A percentile compares a stretch with the other conserved stretches of the same genome.
These are phyloP conservation scores for Endocladia muricata DNA, from an alignment of 31 red algal species.

Conservation along the genomic window DNA sequence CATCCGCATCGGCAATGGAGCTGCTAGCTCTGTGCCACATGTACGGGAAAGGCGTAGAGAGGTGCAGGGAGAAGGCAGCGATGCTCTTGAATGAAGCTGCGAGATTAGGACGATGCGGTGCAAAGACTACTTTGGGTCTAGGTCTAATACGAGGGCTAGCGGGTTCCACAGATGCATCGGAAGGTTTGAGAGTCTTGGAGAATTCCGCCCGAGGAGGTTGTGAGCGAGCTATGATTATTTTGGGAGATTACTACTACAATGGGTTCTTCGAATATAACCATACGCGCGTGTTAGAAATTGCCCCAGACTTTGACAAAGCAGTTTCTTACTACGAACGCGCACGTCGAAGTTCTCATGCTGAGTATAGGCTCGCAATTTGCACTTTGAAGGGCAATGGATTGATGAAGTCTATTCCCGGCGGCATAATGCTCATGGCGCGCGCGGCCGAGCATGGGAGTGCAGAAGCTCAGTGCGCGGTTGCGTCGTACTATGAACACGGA, in stretches of 20 bases:
- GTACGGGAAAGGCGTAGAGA: not conserved
- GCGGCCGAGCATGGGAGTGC: conserved; percentile 24
- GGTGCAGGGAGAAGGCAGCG: not conserved
- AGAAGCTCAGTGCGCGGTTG: conserved; percentile 14
- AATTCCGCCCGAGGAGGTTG: conserved; percentile 21
- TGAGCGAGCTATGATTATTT: not conserved
- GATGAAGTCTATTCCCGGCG: not conserved
- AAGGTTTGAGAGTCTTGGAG: not conserved
- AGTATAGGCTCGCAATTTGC: conserved; percentile 12
- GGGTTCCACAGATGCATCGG: not conserved
- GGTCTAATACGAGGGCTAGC: not conserved
- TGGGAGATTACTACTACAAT: conserved; percentile 22
- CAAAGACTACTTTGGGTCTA: not conserved
- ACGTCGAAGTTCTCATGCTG: not conserved
- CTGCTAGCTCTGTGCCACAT: conserved; percentile 3
- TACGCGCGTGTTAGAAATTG: not conserved
- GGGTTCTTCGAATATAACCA: not conserved
- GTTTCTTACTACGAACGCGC: conserved; percentile 8
- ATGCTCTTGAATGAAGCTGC: not conserved
- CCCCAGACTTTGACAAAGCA: conserved; percentile 5
- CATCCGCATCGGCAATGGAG: conserved; percentile 5
- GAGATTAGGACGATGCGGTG: not conserved
- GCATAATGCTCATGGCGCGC: conserved; percentile 11
- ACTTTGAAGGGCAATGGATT: conserved; percentile 15
- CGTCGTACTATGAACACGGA: conserved; percentile 19